Evolutionary conservation across 768 basidiomycete genomes (phyloP).

Genomic region (Tremella mesenterica): DNA sequence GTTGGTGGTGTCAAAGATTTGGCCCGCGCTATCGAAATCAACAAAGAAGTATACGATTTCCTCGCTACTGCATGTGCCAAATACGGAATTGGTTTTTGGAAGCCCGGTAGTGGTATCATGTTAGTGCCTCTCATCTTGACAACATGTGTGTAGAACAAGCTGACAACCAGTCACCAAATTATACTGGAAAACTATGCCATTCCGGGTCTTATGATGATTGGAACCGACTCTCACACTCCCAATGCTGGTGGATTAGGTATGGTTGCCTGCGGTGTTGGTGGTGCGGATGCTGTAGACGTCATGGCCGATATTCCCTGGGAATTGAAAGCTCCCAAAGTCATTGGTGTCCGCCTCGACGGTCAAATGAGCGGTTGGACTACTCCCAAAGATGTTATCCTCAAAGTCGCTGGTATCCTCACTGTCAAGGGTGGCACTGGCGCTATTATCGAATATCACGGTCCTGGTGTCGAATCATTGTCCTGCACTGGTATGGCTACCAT

Average conservation of each 20-base stretch:
- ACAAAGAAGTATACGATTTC: conserved; percentile 99
- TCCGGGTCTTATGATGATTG: conserved; percentile 99
- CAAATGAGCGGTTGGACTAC: conserved; percentile 96
- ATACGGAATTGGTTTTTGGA: conserved; percentile 99
- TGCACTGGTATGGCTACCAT: conserved; percentile 99
- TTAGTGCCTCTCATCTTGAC: conserved; percentile 13
- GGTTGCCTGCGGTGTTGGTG: conserved; percentile 98
- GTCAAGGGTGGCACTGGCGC: conserved; percentile 99
- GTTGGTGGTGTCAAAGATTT: conserved; percentile 88
- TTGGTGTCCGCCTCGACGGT: conserved; percentile 92
- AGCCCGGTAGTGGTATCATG: conserved; percentile 97
- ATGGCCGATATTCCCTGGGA: conserved; percentile 99
- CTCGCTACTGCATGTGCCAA: conserved; percentile 93
- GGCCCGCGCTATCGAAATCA: conserved; percentile 78
- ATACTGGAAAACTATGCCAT: conserved; percentile 99
- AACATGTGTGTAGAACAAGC: not conserved
- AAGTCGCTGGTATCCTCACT: conserved; percentile 96
- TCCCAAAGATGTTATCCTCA: conserved; percentile 97
- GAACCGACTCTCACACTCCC: conserved; percentile 98
- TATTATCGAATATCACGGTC: conserved; percentile 91
- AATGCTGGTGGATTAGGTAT: conserved; percentile 99
- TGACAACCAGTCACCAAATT: conserved; percentile 62
- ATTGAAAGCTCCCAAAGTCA: conserved; percentile 97
- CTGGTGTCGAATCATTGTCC: conserved; percentile 90
- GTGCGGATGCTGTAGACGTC: conserved; percentile 97